phyloP scores from a whole-genome alignment of 1,284 basidiomycete species.

The Ganoderma multipileum region DNA sequence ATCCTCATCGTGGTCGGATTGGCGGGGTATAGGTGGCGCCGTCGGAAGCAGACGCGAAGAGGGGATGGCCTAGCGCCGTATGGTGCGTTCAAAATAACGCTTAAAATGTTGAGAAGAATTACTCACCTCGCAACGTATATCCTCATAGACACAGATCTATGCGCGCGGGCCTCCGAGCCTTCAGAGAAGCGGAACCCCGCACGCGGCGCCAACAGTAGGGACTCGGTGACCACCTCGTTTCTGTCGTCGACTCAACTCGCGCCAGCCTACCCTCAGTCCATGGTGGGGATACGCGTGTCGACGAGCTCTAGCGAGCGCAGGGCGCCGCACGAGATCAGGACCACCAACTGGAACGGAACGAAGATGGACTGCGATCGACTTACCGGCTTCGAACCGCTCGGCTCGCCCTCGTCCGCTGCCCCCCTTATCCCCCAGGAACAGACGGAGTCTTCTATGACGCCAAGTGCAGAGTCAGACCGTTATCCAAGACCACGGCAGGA shows the following conservation, averaged over 20 bases:
- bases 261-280: neutral
- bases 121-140: neutral
- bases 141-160: neutral
- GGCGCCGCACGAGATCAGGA: neutral
- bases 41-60: neutral
- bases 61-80: neutral
- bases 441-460: neutral
- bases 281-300: neutral
- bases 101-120: neutral
- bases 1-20: neutral
- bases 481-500: too few species aligned
- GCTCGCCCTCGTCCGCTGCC: neutral
- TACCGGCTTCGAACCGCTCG: neutral
- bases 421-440: neutral
- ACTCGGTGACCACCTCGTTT: neutral
- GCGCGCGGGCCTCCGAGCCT: neutral
- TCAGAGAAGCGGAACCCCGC: neutral
- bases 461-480: too few species aligned
- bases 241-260: neutral
- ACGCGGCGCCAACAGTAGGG: neutral
- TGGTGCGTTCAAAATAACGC: neutral
- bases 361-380: neutral
- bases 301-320: neutral
- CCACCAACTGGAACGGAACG: neutral
- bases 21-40: neutral